Evolutionary conservation across 805 yeast genomes (phyloP).

Genomic region (Nematodospora valgi): DNA sequence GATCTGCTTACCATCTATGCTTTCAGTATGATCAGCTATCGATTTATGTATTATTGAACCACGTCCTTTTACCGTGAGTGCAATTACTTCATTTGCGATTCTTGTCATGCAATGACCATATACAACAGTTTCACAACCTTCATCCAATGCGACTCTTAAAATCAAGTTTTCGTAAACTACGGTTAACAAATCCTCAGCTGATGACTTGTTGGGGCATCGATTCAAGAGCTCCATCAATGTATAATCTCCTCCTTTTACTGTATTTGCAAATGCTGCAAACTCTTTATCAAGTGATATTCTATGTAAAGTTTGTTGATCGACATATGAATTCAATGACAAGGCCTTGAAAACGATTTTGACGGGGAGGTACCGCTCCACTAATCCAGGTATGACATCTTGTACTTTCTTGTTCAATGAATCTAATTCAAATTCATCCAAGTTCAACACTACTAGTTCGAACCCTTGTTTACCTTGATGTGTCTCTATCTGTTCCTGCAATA

Average conservation of each 20-base stretch:
- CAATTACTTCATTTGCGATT: constrained; percentile 73
- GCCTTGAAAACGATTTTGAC: constrained; percentile 34
- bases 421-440: constrained; percentile 38
- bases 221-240: constrained; percentile 32
- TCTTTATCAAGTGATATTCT: constrained; percentile 31
- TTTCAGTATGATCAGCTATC: constrained; percentile 42
- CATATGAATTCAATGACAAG: constrained; percentile 40
- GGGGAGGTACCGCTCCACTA: constrained; percentile 17
- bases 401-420: constrained; percentile 14
- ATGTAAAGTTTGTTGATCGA: constrained; percentile 25
- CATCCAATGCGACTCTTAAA: constrained; percentile 41
- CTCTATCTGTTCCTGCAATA: constrained; percentile 59
- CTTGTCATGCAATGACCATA: constrained; percentile 81
- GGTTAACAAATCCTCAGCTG: constrained; percentile 58
- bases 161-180: constrained; percentile 48
- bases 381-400: constrained; percentile 15
- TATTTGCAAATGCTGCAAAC: constrained; percentile 15
- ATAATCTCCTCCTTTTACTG: constrained; percentile 10
- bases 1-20: constrained; percentile 26
- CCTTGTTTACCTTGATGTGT: constrained; percentile 68
- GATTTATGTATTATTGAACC: constrained; percentile 62
- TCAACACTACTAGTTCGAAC: constrained; percentile 53
- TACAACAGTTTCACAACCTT: constrained; percentile 52
- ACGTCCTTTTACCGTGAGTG: constrained; percentile 81
- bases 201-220: constrained; percentile 50